Base-by-base conservation (phyloP, 495 filamentous ascomycete genomes). In the Lophium mytilinum region DNA sequence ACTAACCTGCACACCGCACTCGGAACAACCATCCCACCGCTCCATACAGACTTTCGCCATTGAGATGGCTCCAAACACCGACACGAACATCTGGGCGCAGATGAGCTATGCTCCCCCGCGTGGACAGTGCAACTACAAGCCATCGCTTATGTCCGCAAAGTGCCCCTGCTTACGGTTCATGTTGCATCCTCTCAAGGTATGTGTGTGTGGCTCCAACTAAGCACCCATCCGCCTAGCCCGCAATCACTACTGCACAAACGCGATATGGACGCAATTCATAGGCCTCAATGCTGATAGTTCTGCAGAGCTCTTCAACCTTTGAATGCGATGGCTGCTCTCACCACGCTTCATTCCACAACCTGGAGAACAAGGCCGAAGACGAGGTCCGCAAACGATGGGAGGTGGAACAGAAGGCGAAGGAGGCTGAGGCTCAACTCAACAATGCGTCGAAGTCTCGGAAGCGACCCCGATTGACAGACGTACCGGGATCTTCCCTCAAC, bases 81-180 rank as follows among this genome's bases (percentile, higher is more conserved):
- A 52, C 33, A 41, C 52, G 15, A 60, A 60, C 56, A 64, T 73
- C 37, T 73, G 69, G 71, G 45, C 61, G 1, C 62, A 60, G 15
- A 74, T 72, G 71, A 46, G 52, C 55, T 74, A 74, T 50, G 57
- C 56, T 4, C 70, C 70, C 9, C 74, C 76, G 4, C 72, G 70
- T 24, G 76, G 76, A 45, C 62, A 63, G 30, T 78, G 76, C 65
- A 71, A 72, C 48, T 67, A 69, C 52, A 74, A 73, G 55, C 50
- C 61, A 4, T 73, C 73, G 46, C 58, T 80, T 53, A 52, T 81
- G 50, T 67, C 69, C 8, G 53, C 70, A 8, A 65, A 58, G 36
- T 81, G 78, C 63, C 69, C 78, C 8, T 81, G 78, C 63, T 66
- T 78, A 52, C 72, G 78, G 39, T 81, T 81, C 74, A 81, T 81